phyloP scores from a whole-genome alignment of 345 rosid genomes.

The Salix caprea region DNA sequence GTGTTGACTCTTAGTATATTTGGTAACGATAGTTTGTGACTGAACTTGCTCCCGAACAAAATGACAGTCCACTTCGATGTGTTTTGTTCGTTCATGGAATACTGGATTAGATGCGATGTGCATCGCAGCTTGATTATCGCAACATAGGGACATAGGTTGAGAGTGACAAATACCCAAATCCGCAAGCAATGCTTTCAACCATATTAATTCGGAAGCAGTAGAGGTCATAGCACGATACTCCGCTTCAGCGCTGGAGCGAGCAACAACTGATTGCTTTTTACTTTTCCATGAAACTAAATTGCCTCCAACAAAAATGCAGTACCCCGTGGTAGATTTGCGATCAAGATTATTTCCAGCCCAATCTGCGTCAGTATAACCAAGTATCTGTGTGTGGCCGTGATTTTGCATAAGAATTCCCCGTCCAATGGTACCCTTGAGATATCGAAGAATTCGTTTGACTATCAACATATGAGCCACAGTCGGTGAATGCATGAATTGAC shows the following conservation, averaged over 20 bases:
- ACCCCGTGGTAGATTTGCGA: not conserved
- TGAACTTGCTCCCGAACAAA: too few relatives aligned
- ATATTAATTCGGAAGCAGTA: too few relatives aligned
- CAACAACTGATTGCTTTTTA: too few relatives aligned
- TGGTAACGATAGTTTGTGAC: fast-evolving
- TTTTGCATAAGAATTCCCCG: not conserved
- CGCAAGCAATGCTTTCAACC: not conserved
- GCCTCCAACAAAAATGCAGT: not conserved
- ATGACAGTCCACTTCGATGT: not conserved
- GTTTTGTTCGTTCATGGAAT: not conserved
- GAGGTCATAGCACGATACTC: fast-evolving
- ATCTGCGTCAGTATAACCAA: too few relatives aligned
- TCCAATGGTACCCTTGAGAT: not conserved
- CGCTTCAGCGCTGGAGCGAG: fast-evolving
- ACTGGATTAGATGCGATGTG: not conserved
- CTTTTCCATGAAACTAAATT: too few relatives aligned
- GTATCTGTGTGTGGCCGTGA: not conserved
- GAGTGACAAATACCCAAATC: not conserved
- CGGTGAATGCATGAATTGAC: not conserved
- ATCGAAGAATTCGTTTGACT: too few relatives aligned
- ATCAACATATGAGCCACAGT: not conserved
- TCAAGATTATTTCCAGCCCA: too few relatives aligned
- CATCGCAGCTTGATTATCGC: not conserved
- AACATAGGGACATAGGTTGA: not conserved
- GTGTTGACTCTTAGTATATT: not conserved